Evolutionary conservation across 1,284 basidiomycete species (phyloP).

Genomic region (Moesziomyces sp.): DNA sequence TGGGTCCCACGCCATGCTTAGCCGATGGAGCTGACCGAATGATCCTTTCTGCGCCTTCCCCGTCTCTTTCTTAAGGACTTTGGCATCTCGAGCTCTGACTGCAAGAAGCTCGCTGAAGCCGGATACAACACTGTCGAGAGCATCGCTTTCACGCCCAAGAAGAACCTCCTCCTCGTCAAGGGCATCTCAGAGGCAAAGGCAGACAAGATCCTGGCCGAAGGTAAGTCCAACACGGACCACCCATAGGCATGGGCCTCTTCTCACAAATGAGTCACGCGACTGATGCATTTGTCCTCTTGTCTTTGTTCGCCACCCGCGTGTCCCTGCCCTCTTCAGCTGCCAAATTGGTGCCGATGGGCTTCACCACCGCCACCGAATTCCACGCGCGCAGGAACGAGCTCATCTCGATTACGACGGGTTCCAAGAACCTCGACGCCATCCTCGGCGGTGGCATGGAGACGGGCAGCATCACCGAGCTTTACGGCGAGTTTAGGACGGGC

Average conservation of each 20-base stretch:
- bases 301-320: neutral
- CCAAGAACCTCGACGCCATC: conserved; percentile 93
- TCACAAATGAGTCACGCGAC: neutral
- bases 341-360: conserved; percentile 96
- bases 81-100: conserved; percentile 89
- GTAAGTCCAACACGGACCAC: conserved; percentile 70
- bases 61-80: conserved; percentile 73
- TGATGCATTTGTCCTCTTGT: conserved; percentile 1
- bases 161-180: conserved; percentile 88
- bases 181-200: conserved; percentile 98
- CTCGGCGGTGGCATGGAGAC: conserved; percentile 98
- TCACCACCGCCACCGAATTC: conserved; percentile 95
- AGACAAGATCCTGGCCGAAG: conserved; percentile 93
- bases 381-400: conserved; percentile 95
- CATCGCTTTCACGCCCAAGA: conserved; percentile 97
- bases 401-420: conserved; percentile 96
- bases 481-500: conserved; percentile 98
- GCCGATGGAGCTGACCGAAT: neutral
- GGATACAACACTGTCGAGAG: conserved; percentile 94
- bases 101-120: conserved; percentile 93
- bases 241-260: too few species aligned
- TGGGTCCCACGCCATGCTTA: neutral
- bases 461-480: conserved; percentile 96
- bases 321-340: conserved; percentile 74
- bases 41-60: neutral